These are phyloP conservation scores for Trichophyton verrucosum DNA, from an alignment of 2,329 filamentous ascomycete genomes.

Conservation along the genomic window DNA sequence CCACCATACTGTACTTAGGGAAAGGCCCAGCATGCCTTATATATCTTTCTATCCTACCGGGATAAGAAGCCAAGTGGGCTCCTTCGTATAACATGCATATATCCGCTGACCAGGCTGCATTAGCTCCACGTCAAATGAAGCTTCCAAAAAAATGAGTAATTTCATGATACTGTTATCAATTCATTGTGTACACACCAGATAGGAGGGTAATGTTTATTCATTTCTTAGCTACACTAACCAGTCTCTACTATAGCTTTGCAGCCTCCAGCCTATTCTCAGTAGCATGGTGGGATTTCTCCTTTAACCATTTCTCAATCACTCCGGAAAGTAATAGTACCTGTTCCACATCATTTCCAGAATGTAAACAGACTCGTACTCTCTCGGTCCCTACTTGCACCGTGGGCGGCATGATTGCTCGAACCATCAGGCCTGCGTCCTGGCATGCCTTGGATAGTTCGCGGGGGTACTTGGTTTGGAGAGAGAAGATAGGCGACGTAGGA, in stretches of 20 bases:
- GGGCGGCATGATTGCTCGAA: conserved; percentile 55
- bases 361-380: conserved; percentile 54
- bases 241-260: neutral
- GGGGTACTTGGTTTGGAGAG: conserved; percentile 47
- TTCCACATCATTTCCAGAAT: conserved; percentile 50
- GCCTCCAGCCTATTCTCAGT: neutral
- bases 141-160: neutral
- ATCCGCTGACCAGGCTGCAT: neutral
- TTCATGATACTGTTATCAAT: neutral
- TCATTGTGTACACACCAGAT: neutral
- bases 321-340: conserved; percentile 45
- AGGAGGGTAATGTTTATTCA: neutral
- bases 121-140: neutral
- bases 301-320: conserved; percentile 10
- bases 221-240: neutral
- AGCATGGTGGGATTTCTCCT: neutral
- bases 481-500: conserved; percentile 52
- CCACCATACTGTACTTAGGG: neutral
- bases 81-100: neutral
- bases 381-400: conserved; percentile 54
- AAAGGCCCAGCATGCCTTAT: neutral
- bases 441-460: conserved; percentile 48
- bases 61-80: neutral
- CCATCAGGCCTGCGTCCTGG: conserved; percentile 46
- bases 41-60: neutral